Evolutionary conservation across 305 asterid genomes (phyloP), one percentile per base, ranked within the genome.

Genomic region (Solanum aculeatissimum): DNA sequence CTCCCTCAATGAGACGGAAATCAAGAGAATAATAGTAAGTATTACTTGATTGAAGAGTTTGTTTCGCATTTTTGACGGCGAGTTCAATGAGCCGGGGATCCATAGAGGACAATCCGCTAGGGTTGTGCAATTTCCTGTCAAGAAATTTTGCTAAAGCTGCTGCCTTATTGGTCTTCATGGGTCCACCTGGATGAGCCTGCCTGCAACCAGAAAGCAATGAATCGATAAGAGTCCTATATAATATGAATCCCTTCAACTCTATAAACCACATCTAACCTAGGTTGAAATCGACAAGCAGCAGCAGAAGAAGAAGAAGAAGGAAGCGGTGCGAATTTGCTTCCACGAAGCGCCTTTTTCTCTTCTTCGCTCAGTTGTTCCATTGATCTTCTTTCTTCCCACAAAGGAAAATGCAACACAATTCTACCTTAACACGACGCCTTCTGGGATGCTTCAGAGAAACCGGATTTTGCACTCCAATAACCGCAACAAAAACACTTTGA

Each of bases 291-390:
- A 43, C 40, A 35, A 35, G 40, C 40, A 35, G 40, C 40, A 35
- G 83, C 42, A 23, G 87, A 89, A 55, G 92, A 85, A 79, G n/a
- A 55, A n/a, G 90, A 91, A 86, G 92, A 88, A 23, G 98, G 96
- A 62, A 96, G 95, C 54, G 99, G 99, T 13, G 98, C 98, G 62
- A 96, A 96, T 89, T 96, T 96, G 92, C 99, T 96, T 83, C 97
- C 97, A 83, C 99, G 89, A 27, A 96, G 92, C 23, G 99, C 99
- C 90, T 80, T 96, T 75, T 92, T 91, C 91, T 96, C 98, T 12
- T 94, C 98, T 87, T 94, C 98, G 23, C 95, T 92, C 49, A 95
- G 89, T 77, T 84, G 90, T 32, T 93, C 98, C 98, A 93, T 66
- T 7, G 12, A 16, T 66, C 58, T 14, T 18, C 15, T 9, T 68